Conservation (phyloP, 257 asterid species). For the Solanum chiquidenum region DNA sequence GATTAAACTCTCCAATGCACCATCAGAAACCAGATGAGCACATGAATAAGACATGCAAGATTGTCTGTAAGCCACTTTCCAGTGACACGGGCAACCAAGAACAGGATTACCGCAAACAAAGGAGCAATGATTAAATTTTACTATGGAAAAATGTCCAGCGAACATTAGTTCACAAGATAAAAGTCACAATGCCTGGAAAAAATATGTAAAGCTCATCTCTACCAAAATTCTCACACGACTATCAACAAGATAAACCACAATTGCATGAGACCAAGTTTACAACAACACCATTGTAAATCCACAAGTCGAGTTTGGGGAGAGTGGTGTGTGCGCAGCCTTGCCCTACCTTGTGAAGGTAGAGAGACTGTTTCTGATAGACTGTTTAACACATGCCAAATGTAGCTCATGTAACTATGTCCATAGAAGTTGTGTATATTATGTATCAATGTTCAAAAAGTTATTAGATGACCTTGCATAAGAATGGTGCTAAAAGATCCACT, state of each 20-base stretch:
- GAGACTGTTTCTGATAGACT: background rate
- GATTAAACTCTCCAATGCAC: background rate
- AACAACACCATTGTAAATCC: background rate
- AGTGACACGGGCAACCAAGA: background rate
- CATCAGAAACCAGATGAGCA: background rate
- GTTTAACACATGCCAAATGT: background rate
- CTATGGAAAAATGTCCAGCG: background rate
- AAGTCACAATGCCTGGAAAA: background rate
- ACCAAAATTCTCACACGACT: background rate
- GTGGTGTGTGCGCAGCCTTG: background rate
- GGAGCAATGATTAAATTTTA: background rate
- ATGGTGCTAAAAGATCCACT: constrained; percentile 12
- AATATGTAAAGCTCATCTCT: background rate
- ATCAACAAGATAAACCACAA: background rate
- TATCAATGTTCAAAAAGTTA: background rate
- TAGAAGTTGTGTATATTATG: background rate
- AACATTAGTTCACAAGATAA: background rate
- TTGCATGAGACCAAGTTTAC: background rate
- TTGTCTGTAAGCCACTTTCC: background rate
- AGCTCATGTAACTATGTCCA: background rate
- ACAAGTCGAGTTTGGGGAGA: background rate
- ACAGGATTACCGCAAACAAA: background rate
- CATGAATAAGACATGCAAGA: background rate
- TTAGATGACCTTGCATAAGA: background rate
- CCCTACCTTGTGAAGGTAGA: background rate